These are phyloP conservation scores for Lentinula novae-zelandiae DNA, from an alignment of 1,284 basidiomycete genomes.

Conservation along the genomic window DNA sequence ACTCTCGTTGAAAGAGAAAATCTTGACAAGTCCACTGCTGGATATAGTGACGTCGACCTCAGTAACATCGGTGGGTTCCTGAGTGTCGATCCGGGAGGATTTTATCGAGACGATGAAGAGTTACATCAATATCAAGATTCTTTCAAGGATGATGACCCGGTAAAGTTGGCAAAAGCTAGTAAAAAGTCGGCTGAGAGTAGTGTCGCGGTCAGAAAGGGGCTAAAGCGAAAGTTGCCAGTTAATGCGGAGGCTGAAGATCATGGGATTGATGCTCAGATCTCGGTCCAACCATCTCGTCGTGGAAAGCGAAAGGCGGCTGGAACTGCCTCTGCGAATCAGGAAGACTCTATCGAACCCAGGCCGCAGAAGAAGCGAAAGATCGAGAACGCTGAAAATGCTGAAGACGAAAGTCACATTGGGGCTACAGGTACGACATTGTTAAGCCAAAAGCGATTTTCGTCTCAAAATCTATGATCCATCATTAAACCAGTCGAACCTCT, in stretches of 20 bases:
- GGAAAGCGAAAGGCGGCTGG: slow-evolving; percentile 18
- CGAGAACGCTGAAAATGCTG: background rate
- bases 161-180: slow-evolving; percentile 13
- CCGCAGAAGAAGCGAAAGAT: background rate
- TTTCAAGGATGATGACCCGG: slow-evolving; percentile 30
- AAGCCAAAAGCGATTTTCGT: no score
- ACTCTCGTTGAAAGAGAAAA: slow-evolving; percentile 54
- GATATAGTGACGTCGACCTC: slow-evolving; percentile 43
- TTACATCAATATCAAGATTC: slow-evolving; percentile 46
- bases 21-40: slow-evolving; percentile 44
- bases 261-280: background rate
- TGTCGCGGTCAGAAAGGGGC: slow-evolving; percentile 23
- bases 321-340: background rate
- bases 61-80: slow-evolving; percentile 52
- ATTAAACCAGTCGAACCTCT: background rate
- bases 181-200: slow-evolving; percentile 17
- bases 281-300: slow-evolving; percentile 8
- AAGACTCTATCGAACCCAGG: background rate
- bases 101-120: slow-evolving; percentile 46
- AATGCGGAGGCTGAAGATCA: slow-evolving; percentile 14
- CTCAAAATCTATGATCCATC: background rate
- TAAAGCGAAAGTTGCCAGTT: slow-evolving; percentile 32
- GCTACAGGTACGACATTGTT: background rate
- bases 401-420: background rate
- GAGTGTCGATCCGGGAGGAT: slow-evolving; percentile 35